phyloP scores from a whole-genome alignment of 495 filamentous ascomycete genomes.

The Xylaria sp. region DNA sequence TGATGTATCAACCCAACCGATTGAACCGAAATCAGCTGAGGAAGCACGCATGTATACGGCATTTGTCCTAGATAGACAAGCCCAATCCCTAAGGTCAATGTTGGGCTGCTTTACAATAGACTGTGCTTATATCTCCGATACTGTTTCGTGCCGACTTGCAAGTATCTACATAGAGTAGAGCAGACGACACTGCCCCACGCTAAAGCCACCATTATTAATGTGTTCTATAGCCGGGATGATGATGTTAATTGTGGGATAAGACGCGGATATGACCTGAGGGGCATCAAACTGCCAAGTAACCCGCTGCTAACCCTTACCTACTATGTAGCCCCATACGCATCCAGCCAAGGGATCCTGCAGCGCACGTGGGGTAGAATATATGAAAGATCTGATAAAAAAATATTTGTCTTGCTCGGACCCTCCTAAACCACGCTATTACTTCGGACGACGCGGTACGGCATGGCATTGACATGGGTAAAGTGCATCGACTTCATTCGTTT shows the following conservation, averaged over 20 bases:
- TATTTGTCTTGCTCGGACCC: not conserved
- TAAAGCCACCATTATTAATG: not conserved
- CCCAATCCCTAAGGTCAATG: too few species aligned
- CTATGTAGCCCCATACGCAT: too few species aligned
- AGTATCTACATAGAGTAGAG: too few species aligned
- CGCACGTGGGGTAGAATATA: slow-evolving; percentile 1
- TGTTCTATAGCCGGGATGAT: not conserved
- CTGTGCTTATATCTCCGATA: too few species aligned
- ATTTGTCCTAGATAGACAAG: too few species aligned
- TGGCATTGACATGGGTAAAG: slow-evolving; percentile 5
- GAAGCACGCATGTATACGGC: too few species aligned
- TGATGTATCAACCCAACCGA: too few species aligned
- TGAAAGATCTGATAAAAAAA: slow-evolving; percentile 3
- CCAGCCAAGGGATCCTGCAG: not conserved
- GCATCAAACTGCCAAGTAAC: not conserved
- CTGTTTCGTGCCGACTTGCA: too few species aligned
- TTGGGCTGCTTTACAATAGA: too few species aligned
- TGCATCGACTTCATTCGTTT: not conserved
- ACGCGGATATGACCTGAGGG: not conserved
- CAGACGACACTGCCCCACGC: too few species aligned
- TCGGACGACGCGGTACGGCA: not conserved
- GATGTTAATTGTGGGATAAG: not conserved
- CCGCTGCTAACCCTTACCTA: not conserved
- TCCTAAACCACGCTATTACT: not conserved
- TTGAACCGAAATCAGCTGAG: too few species aligned